A percentile compares a stretch with the other conserved stretches of the same genome.
These are phyloP conservation scores for Chaetomiaceae sp. DNA, from an alignment of 2,329 filamentous ascomycete species.

Conservation along the genomic window DNA sequence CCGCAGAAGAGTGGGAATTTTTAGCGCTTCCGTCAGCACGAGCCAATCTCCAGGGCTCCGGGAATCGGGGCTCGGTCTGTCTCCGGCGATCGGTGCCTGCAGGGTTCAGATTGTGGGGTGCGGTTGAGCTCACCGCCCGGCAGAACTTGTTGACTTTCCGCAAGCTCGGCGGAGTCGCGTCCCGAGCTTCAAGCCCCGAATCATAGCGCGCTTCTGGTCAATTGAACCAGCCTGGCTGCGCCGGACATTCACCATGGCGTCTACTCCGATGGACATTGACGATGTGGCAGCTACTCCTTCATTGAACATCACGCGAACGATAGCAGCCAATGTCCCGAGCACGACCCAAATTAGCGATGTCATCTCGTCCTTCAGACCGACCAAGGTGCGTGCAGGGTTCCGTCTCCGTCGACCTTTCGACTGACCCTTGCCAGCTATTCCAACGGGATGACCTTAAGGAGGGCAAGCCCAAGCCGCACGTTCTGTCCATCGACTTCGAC, in stretches of 20 bases:
- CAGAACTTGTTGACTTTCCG: conserved; percentile 15
- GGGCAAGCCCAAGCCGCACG: conserved; percentile 51
- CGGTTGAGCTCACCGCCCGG: conserved; percentile 18
- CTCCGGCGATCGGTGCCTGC: conserved; percentile 1
- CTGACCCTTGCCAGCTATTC: conserved; percentile 46
- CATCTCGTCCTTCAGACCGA: conserved; percentile 71
- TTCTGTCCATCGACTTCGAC: conserved; percentile 94
- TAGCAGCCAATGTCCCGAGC: conserved; percentile 39
- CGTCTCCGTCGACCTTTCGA: not conserved
- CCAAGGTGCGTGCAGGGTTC: conserved; percentile 56
- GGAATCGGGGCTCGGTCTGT: not conserved
- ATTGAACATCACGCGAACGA: conserved; percentile 48
- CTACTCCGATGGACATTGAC: conserved; percentile 56
- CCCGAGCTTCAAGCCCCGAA: not conserved
- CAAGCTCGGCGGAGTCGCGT: not conserved
- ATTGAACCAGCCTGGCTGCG: not conserved
- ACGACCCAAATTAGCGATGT: conserved; percentile 72
- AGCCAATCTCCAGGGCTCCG: not conserved
- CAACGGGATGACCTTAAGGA: conserved; percentile 53
- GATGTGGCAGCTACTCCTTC: conserved; percentile 39
- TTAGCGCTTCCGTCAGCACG: not conserved
- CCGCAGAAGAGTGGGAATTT: conserved; percentile 1
- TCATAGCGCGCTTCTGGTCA: not conserved
- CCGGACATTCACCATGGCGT: conserved; percentile 39
- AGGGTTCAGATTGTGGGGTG: not conserved